Percentiles rank a stretch among this genome's conserved stretches.
Conservation (phyloP, 1,139 yeast genomes). For the Chernovozyma aurita region DNA sequence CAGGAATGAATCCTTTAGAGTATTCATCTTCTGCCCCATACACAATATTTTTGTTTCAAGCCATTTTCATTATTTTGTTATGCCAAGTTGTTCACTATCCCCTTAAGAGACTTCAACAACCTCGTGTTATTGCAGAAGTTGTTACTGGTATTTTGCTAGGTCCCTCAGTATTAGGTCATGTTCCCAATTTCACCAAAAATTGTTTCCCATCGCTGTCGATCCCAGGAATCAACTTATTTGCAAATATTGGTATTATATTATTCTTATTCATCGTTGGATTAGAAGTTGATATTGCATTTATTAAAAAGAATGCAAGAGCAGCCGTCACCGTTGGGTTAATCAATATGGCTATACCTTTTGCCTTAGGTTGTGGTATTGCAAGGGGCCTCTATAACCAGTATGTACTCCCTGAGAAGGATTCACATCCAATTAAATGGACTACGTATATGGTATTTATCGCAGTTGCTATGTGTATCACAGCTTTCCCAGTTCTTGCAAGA, state of each 20-base stretch:
- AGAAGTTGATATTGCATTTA: slow-evolving; percentile 67
- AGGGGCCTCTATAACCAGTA: slow-evolving; percentile 61
- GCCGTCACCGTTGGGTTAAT: slow-evolving; percentile 66
- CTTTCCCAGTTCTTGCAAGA: slow-evolving; percentile 78
- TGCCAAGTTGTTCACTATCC: slow-evolving; percentile 58
- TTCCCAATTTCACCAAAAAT: slow-evolving; percentile 58
- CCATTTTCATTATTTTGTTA: slow-evolving; percentile 48
- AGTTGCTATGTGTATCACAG: slow-evolving; percentile 78
- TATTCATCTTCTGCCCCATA: slow-evolving; percentile 54
- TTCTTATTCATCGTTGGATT: slow-evolving; percentile 73
- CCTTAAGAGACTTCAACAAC: slow-evolving; percentile 58
- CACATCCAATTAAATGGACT: slow-evolving; percentile 49
- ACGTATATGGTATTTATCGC: slow-evolving; percentile 75
- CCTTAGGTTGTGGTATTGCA: slow-evolving; percentile 68
- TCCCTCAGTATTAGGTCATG: slow-evolving; percentile 64
- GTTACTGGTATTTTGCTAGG: slow-evolving; percentile 70
- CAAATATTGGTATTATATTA: slow-evolving; percentile 69
- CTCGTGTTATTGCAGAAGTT: slow-evolving; percentile 76
- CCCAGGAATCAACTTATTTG: slow-evolving; percentile 60
- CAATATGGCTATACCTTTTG: slow-evolving; percentile 74
- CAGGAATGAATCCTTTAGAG: slow-evolving; percentile 65
- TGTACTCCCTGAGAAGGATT: slow-evolving; percentile 20
- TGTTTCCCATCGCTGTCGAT: slow-evolving; percentile 63
- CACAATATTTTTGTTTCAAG: slow-evolving; percentile 59
- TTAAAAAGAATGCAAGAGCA: slow-evolving; percentile 52